phyloP scores from a whole-genome alignment of 345 rosid species.

The Rhizophora apiculata region DNA sequence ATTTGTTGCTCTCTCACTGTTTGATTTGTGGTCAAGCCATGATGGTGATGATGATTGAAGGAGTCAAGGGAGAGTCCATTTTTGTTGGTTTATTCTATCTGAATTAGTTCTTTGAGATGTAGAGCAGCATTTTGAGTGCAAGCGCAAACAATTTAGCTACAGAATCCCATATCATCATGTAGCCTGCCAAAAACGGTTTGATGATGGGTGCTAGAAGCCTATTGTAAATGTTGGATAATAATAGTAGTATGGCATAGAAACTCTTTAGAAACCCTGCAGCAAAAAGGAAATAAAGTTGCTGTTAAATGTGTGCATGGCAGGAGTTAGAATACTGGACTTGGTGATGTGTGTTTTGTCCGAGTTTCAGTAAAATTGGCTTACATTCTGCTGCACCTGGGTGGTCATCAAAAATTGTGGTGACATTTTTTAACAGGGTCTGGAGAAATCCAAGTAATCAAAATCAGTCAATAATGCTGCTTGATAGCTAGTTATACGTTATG shows the following conservation, averaged over 20 bases:
- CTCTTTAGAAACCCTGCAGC: constrained; percentile 66
- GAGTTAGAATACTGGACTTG: too few relatives aligned
- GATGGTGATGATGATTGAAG: constrained; percentile 39
- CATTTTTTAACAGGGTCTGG: constrained; percentile 52
- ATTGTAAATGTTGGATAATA: constrained; percentile 35
- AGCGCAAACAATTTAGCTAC: constrained; percentile 30
- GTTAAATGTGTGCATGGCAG: background rate
- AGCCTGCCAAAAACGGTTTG: constrained; percentile 44
- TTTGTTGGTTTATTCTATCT: constrained; percentile 23
- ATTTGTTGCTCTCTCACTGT: constrained; percentile 44
- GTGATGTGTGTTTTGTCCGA: background rate
- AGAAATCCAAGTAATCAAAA: constrained; percentile 6
- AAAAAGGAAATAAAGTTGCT: background rate
- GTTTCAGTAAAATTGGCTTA: constrained; percentile 25
- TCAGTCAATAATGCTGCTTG: background rate
- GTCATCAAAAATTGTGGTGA: constrained; percentile 54
- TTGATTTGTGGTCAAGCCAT: constrained; percentile 43
- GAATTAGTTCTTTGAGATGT: constrained; percentile 38
- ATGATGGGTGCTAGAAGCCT: constrained; percentile 45
- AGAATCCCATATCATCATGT: constrained; percentile 45
- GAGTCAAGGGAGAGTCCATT: background rate
- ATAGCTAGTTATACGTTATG: background rate
- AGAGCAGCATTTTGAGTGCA: constrained; percentile 33
- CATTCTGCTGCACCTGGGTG: constrained; percentile 63
- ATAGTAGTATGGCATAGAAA: constrained; percentile 40